Evolutionary conservation across 805 yeast species (phyloP), one percentile per base, ranked within the genome.

Genomic region (Metschnikowia koreensis): DNA sequence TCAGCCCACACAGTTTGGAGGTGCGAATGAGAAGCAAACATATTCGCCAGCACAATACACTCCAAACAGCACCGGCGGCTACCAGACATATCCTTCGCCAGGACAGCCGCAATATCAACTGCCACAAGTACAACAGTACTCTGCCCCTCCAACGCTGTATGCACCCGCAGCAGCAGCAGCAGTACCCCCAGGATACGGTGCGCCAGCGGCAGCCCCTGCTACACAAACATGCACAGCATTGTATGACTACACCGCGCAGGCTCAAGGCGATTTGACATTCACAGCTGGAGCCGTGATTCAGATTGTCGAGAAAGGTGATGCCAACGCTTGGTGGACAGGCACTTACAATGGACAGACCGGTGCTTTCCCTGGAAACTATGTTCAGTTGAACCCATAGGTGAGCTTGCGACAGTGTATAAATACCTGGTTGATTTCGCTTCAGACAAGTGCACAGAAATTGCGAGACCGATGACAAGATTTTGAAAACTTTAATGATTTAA

Each of bases 241-340:
- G 47, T 93, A 92, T 66, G 97, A 92, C 63, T 93, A 89, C 69
- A 73, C 86, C 8, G 97, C 98, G 0, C 97, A 91, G 69, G 94
- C 97, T 0, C 88, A 81, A 33, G 98, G 98, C 22, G 99, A 94
- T 66, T 77, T 94, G 64, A 71, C 87, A 16, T 89, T 94, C 74
- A 79, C 84, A 34, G 96, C 96, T 0, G 99, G 98, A 22, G 87
- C 92, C 17, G 80, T 83, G 31, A 92, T 94, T 58, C 88, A 89
- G 60, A 77, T 94, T 53, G 81, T 91, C 3, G 88, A 90, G 65
- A 84, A 89, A 63, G 87, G 96, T 0, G 97, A 91, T 66, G 79
- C 84, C 48, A 90, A 89, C 62, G 99, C 96, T 6, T 94, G 99
- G 99, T 94, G 99, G 99, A 90, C 97, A 0, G 99, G 99, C 12